Evolutionary conservation across 192 early-diverging fungal species (phyloP).

Genomic region (Backusella westeae): DNA sequence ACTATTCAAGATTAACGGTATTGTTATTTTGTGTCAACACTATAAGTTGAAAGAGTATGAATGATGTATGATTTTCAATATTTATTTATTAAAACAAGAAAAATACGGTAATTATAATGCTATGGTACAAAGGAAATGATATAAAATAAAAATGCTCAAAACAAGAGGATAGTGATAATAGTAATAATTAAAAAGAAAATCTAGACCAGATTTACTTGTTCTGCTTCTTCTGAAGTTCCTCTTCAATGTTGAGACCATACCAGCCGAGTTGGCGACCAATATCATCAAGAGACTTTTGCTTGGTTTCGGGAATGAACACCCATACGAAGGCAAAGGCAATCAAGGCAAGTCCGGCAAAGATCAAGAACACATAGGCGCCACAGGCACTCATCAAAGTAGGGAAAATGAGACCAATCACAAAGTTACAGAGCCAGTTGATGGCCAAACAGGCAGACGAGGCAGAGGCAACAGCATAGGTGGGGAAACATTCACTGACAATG

Average conservation of each 20-base stretch:
- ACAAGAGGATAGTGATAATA: background rate
- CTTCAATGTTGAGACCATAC: constrained; percentile 15
- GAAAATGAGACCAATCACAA: constrained; percentile 56
- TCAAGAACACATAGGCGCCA: constrained; percentile 49
- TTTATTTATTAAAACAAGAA: background rate
- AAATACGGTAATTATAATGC: background rate
- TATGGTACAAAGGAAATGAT: background rate
- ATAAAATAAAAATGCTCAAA: background rate
- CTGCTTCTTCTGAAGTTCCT: no score
- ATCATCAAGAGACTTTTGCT: constrained; percentile 60
- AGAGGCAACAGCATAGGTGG: constrained; percentile 47
- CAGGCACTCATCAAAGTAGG: constrained; percentile 41
- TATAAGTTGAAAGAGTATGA: no score
- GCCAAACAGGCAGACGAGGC: constrained; percentile 46
- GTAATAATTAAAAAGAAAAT: background rate
- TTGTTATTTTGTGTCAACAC: no score
- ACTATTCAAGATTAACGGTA: no score
- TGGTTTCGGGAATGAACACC: constrained; percentile 53
- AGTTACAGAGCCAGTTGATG: constrained; percentile 48
- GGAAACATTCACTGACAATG: constrained; percentile 53
- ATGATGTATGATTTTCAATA: background rate
- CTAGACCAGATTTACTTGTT: background rate
- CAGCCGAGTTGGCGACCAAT: constrained; percentile 39
- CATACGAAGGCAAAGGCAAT: constrained; percentile 40
- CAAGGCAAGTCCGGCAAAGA: constrained; percentile 49